Conservation (phyloP, 495 filamentous ascomycete genomes). For the Podospora didyma region DNA sequence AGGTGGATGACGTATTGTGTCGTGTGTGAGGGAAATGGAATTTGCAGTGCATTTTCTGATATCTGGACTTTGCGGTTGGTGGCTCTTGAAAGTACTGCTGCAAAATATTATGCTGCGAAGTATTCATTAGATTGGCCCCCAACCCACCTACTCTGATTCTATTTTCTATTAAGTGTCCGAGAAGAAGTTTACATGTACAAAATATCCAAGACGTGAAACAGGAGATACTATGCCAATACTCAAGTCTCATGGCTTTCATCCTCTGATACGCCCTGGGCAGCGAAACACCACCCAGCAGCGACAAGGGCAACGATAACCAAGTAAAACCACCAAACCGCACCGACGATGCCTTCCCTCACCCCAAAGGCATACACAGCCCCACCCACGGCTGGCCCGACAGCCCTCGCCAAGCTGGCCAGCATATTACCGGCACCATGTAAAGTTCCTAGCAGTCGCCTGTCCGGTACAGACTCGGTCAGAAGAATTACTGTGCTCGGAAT, state of each 20-base stretch:
- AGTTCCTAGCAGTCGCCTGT: slow-evolving; percentile 59
- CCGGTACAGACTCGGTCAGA: slow-evolving; percentile 64
- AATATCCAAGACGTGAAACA: not conserved
- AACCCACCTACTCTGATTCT: too few species aligned
- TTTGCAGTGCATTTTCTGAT: too few species aligned
- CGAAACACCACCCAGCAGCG: slow-evolving; percentile 10
- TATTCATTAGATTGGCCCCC: too few species aligned
- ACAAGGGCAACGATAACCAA: slow-evolving; percentile 26
- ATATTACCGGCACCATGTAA: slow-evolving; percentile 68
- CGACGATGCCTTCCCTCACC: slow-evolving; percentile 60
- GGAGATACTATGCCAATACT: not conserved
- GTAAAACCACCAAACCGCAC: slow-evolving; percentile 67
- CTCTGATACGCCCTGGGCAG: not conserved
- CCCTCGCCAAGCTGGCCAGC: slow-evolving; percentile 54
- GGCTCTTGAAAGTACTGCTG: too few species aligned
- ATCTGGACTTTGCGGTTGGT: too few species aligned
- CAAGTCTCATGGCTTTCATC: not conserved
- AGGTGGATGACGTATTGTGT: slow-evolving; percentile 27
- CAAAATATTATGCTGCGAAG: too few species aligned
- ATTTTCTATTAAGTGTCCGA: too few species aligned
- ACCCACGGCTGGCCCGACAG: slow-evolving; percentile 62
- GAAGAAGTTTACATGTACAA: not conserved
- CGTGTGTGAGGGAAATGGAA: not conserved
- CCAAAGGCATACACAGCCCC: slow-evolving; percentile 63
- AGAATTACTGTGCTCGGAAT: slow-evolving; percentile 65